A percentile compares a stretch with the other conserved stretches of the same genome.
phyloP scores from a whole-genome alignment of 78 protist species.

The Bodo saltans region DNA sequence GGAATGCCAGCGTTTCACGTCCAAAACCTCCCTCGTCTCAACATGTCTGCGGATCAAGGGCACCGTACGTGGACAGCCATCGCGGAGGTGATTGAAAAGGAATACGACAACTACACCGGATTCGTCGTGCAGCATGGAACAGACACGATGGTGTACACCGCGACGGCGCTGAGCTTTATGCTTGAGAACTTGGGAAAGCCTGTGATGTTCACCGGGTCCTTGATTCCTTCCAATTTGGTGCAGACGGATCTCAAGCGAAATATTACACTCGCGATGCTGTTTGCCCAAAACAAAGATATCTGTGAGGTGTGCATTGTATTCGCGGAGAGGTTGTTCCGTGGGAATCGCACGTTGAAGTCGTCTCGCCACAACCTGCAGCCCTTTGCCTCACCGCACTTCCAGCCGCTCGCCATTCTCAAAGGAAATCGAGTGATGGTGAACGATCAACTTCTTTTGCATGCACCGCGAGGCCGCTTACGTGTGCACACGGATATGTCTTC shows the following conservation, averaged over 20 bases:
- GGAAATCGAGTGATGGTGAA: background rate
- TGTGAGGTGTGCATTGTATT: slow-evolving; percentile 61
- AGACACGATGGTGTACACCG: slow-evolving; percentile 83
- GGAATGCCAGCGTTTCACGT: too few species aligned
- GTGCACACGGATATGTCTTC: background rate
- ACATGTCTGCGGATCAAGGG: too few species aligned
- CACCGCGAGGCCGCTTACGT: background rate
- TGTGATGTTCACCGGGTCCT: slow-evolving; percentile 77
- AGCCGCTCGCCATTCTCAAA: slow-evolving; percentile 50
- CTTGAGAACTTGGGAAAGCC: slow-evolving; percentile 83
- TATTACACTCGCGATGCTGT: slow-evolving; percentile 46
- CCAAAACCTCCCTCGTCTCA: background rate
- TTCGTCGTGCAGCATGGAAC: slow-evolving; percentile 75
- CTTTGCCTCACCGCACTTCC: slow-evolving; percentile 44
- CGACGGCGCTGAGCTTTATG: slow-evolving; percentile 79
- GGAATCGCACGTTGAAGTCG: slow-evolving; percentile 48
- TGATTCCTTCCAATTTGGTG: slow-evolving; percentile 49
- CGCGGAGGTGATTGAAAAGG: slow-evolving; percentile 26
- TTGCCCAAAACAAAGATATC: slow-evolving; percentile 49
- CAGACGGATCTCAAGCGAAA: slow-evolving; percentile 51
- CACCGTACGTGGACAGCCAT: slow-evolving; percentile 41
- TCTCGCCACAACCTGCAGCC: slow-evolving; percentile 35
- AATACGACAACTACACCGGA: slow-evolving; percentile 49
- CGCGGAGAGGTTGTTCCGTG: slow-evolving; percentile 51
- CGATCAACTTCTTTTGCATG: background rate